Base-by-base conservation (phyloP, 768 basidiomycete species). In the Russula ochroleuca region DNA sequence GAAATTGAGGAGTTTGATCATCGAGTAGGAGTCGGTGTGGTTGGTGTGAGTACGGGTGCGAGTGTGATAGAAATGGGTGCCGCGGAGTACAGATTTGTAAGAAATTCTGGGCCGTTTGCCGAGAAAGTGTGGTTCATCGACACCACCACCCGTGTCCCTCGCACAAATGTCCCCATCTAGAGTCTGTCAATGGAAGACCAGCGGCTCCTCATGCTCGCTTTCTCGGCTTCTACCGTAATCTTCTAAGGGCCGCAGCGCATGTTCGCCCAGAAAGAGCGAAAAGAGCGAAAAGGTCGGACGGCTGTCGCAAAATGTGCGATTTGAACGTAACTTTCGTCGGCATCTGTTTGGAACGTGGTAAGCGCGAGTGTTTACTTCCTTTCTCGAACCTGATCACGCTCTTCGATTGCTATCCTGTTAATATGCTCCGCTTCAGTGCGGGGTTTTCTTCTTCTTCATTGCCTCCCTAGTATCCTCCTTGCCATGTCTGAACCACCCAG, bases 231-330 rank as follows among this genome's bases (percentile, higher is more conserved):
- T 28, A 28, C 28, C 28, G 10, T 35, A 35, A 35, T 10, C 10
- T 35, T 35, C 17, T 28, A 5, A 2, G 28, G 3, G 38, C 25
- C 28, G 49, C 38, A 50, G 58, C 38, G 7, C 41, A 50, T 49
- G 9, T 33, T 43, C 1, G 33, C 17, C 28, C 5, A 2, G 49
- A 17, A 50, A 17, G 17, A 6, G 40, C 48, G n/a, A n/a, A n/a
- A 52, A 37, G 43, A 61, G 61, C 53, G 61, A 61, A 48, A 61
- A 48, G 23, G 25, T 48, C 53, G 61, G 61, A 47, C 45, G 25
- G 40, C 15, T 2, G 9, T 61, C n/a, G n/a, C 25, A 28, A 28
- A 35, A 56, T 28, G 62, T 63, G 62, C 62, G 62, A 62, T 62
- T 62, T 23, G 55, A 57, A 33, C 62, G 62, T 51, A 43, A 49